phyloP scores from a whole-genome alignment of 2,329 filamentous ascomycete species.

The Alternaria triticimaculans region DNA sequence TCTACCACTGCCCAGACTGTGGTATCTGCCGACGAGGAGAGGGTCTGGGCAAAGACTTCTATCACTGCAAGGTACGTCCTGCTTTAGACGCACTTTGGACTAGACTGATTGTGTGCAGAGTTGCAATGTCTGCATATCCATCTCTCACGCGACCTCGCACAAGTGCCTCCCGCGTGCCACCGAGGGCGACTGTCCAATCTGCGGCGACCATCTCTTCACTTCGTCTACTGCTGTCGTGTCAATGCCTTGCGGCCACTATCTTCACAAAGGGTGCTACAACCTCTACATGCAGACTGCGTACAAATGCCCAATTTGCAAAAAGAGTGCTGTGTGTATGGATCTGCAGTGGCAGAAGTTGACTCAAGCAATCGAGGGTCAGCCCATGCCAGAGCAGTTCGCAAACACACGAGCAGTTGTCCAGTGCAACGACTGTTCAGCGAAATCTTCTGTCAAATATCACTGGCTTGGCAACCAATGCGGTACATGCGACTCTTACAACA shows the following conservation, averaged over 20 bases:
- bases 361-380: slow-evolving; percentile 83
- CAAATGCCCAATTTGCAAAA: slow-evolving; percentile 95
- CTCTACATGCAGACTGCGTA: slow-evolving; percentile 90
- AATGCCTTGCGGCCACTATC: slow-evolving; percentile 94
- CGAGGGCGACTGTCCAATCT: slow-evolving; percentile 96
- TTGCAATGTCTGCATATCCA: slow-evolving; percentile 93
- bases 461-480: slow-evolving; percentile 93
- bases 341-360: slow-evolving; percentile 91
- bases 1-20: slow-evolving; percentile 96
- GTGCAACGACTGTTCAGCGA: slow-evolving; percentile 94
- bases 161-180: slow-evolving; percentile 81
- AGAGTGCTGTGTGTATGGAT: slow-evolving; percentile 97
- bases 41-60: slow-evolving; percentile 94
- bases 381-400: slow-evolving; percentile 85
- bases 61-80: slow-evolving; percentile 90
- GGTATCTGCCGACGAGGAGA: slow-evolving; percentile 92
- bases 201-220: slow-evolving; percentile 94
- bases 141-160: slow-evolving; percentile 82
- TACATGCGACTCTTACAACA: slow-evolving; percentile 62
- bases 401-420: slow-evolving; percentile 82
- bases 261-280: slow-evolving; percentile 88
- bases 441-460: slow-evolving; percentile 86
- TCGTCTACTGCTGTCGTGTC: slow-evolving; percentile 88
- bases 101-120: slow-evolving; percentile 41
- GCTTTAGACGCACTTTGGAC: not conserved